These are phyloP conservation scores for Penicillium sp. DNA, from an alignment of 2,329 filamentous ascomycete species.

Conservation along the genomic window DNA sequence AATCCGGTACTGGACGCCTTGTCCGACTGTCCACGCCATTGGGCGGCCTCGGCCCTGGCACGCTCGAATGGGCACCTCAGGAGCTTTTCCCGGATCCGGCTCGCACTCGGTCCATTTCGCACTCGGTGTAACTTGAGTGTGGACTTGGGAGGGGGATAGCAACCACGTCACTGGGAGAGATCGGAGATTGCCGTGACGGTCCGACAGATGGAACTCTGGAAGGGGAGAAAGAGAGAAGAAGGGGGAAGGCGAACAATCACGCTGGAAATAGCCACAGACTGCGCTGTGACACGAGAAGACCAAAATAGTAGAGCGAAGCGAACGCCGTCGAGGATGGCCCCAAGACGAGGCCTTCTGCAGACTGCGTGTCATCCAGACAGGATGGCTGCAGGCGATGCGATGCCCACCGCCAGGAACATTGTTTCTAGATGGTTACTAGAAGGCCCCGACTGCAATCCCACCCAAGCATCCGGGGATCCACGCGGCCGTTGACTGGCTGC, in stretches of 20 bases:
- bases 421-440: slow-evolving; percentile 34
- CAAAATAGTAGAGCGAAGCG: slow-evolving; percentile 5
- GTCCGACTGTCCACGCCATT: slow-evolving; percentile 14
- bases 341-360: no score
- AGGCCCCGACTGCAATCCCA: slow-evolving; percentile 22
- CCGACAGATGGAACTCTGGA: slow-evolving; percentile 2
- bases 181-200: slow-evolving; percentile 22
- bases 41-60: neutral
- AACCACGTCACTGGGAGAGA: slow-evolving; percentile 6
- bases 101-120: slow-evolving; percentile 21
- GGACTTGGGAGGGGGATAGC: slow-evolving; percentile 1
- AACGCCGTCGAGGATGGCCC: no score
- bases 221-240: no score
- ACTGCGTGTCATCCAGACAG: slow-evolving; percentile 11
- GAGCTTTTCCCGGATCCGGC: slow-evolving; percentile 17
- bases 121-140: slow-evolving; percentile 19
- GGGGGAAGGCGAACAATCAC: no score
- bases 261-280: no score
- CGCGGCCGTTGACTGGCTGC: slow-evolving; percentile 13
- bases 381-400: slow-evolving; percentile 10
- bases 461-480: slow-evolving; percentile 23
- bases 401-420: slow-evolving; percentile 26
- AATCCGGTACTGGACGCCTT: slow-evolving; percentile 18
- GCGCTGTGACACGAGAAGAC: slow-evolving; percentile 13
- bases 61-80: slow-evolving; percentile 10